Evolutionary conservation across 2,329 filamentous ascomycete genomes (phyloP), one percentile per base, ranked within the genome.

Genomic region (Cladobotryum mycophilum): DNA sequence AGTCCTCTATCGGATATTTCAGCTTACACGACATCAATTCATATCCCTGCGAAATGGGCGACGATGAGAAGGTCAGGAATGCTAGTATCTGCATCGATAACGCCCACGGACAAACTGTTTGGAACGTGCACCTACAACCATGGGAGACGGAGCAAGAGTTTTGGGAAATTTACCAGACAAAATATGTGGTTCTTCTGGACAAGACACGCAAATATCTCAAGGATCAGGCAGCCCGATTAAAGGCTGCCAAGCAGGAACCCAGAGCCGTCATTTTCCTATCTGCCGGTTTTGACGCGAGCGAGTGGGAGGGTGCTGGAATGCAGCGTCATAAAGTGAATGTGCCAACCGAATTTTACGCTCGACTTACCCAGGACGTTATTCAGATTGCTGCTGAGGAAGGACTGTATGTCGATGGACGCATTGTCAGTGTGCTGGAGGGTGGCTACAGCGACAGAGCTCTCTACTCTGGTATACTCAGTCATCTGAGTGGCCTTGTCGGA

Each of bases 1-100:
- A 88, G 72, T 84, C 86, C 0, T 85, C 86, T 0, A 93, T 97
- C 60, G 93, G 91, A 9, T 99, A 99, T 65, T 97, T 96, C 68
- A 96, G 91, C 66, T 68, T 99, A 41, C 93, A 99, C 66, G 93
- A 99, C 63, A 96, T 99, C 72, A 97, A 99, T 69, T 97, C 92
- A 0, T 99, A 95, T 63, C 93, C 95, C 0, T 99, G 93, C 65
- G 93, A 99, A 67, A 81, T 80, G 64, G 93, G 92, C n/a, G 92
- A 97, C 55, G 82, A 87, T 52, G 89, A 93, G 18, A 97, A 97
- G 68, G 85, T 97, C 47, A 89, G 87, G 64, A 95, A 92, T 60
- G 93, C 95, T 2, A 96, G 91, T 70, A 71, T 96, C 22, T 97
- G 95, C 65, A 85, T 99, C 55, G 91, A 97, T 54, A 91, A 91